Evolutionary conservation across 108 stramenopile genomes (phyloP).

Genomic region (Cylindrotheca fusiformis): DNA sequence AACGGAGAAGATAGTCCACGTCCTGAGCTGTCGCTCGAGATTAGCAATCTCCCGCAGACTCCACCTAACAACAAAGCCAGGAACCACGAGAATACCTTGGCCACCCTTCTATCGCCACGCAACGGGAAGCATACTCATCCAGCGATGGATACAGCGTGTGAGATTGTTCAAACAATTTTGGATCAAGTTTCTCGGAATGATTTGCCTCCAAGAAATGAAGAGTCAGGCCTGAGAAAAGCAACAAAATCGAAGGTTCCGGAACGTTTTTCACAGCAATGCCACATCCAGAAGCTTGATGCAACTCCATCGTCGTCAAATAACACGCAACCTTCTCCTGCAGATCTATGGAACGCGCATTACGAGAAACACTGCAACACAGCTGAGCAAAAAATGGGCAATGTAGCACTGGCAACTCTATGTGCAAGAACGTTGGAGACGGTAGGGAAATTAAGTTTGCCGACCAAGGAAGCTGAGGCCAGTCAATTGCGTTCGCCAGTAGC

Average conservation of each 20-base stretch:
- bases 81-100: no score
- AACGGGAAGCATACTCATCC: conserved; percentile 1
- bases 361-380: conserved; percentile 2
- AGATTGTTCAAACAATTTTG: conserved; percentile 51
- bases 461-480: conserved; percentile 1
- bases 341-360: conserved; percentile 6
- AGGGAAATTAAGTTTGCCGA: conserved; percentile 16
- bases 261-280: conserved; percentile 13
- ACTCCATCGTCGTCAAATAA: not conserved
- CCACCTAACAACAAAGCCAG: no score
- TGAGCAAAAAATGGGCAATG: conserved; percentile 29
- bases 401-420: conserved; percentile 32
- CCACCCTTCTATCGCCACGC: not conserved
- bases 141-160: conserved; percentile 25
- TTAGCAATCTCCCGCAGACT: no score
- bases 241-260: conserved; percentile 8
- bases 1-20: not conserved
- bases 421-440: conserved; percentile 28
- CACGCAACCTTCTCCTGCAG: conserved; percentile 1
- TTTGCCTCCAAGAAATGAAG: conserved; percentile 62
- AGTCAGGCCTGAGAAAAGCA: not conserved
- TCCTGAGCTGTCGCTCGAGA: not conserved
- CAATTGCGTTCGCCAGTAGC: not conserved
- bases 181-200: conserved; percentile 69
- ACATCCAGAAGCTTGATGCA: not conserved